These are phyloP conservation scores for Coemansia reversa DNA, from an alignment of 192 early-diverging fungal species.

Conservation along the genomic window DNA sequence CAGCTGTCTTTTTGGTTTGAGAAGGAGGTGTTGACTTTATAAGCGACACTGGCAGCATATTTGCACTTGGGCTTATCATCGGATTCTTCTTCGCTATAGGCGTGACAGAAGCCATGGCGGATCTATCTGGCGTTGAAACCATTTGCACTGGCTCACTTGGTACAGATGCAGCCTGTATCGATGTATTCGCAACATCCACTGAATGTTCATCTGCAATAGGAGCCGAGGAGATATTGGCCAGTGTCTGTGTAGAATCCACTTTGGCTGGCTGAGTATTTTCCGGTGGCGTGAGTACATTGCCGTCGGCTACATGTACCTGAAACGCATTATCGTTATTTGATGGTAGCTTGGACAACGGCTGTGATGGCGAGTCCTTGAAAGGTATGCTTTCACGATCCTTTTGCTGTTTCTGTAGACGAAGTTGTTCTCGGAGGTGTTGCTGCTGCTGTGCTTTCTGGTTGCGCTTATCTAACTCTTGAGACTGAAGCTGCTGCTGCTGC, in stretches of 20 bases:
- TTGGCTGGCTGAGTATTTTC: too few relatives aligned
- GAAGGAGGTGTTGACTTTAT: slow-evolving; percentile 7
- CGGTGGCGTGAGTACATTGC: too few relatives aligned
- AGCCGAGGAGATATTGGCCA: too few relatives aligned
- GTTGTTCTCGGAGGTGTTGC: slow-evolving; percentile 1
- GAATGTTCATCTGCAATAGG: too few relatives aligned
- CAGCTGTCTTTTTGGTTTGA: background rate
- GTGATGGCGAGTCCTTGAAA: background rate
- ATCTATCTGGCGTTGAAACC: too few relatives aligned
- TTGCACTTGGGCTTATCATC: background rate
- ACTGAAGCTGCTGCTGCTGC: slow-evolving; percentile 15
- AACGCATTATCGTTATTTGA: background rate
- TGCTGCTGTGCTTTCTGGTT: slow-evolving; percentile 6
- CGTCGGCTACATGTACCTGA: background rate
- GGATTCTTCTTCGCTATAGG: too few relatives aligned
- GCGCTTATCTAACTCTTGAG: background rate
- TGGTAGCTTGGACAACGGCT: slow-evolving; percentile 1
- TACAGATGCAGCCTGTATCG: background rate
- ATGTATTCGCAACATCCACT: background rate
- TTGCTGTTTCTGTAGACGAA: slow-evolving; percentile 1
- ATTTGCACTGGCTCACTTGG: too few relatives aligned
- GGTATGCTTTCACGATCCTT: background rate
- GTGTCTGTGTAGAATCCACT: too few relatives aligned
- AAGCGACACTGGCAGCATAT: slow-evolving; percentile 29
- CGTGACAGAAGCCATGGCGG: too few relatives aligned